These are phyloP conservation scores for Dactylella cylindrospora DNA, from an alignment of 2,329 filamentous ascomycete genomes.

Conservation along the genomic window DNA sequence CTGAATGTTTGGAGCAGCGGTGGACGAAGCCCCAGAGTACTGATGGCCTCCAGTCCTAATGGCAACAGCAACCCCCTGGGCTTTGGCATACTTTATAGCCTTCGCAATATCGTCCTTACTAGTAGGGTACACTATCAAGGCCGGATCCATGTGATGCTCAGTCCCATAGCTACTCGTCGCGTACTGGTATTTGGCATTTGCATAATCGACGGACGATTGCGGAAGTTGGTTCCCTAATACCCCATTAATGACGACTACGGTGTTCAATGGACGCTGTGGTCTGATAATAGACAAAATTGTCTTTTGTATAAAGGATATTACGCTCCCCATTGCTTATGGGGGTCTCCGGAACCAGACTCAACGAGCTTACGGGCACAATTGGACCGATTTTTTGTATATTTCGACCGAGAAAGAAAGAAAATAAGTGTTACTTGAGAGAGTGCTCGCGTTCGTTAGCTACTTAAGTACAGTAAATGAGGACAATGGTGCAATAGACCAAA, in stretches of 20 bases:
- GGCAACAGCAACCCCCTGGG: conserved; percentile 54
- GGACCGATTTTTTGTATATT: no score
- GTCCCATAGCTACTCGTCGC: conserved; percentile 54
- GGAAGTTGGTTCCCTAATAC: conserved; percentile 11
- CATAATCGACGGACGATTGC: conserved; percentile 41
- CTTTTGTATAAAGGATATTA: conserved; percentile 23
- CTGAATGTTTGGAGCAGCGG: conserved; percentile 55
- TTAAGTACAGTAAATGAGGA: no score
- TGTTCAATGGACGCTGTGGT: conserved; percentile 6
- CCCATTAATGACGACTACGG: conserved; percentile 14
- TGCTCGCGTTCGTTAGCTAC: no score
- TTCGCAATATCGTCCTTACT: conserved; percentile 54
- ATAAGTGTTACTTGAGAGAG: no score
- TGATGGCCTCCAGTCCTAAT: conserved; percentile 58
- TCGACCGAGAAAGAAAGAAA: no score
- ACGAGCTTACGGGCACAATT: no score
- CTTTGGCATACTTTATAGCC: conserved; percentile 54
- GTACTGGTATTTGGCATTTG: conserved; percentile 54
- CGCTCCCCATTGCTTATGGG: conserved; percentile 18
- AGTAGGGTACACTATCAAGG: conserved; percentile 55
- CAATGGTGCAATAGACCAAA: no score
- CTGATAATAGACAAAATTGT: conserved; percentile 6
- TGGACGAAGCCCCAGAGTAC: conserved; percentile 58
- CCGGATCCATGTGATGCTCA: conserved; percentile 55
- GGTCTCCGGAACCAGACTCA: no score